Percentiles rank a stretch among this genome's conserved stretches.
Conservation (phyloP, 1,284 basidiomycete genomes). For the Puccinia triticina region DNA sequence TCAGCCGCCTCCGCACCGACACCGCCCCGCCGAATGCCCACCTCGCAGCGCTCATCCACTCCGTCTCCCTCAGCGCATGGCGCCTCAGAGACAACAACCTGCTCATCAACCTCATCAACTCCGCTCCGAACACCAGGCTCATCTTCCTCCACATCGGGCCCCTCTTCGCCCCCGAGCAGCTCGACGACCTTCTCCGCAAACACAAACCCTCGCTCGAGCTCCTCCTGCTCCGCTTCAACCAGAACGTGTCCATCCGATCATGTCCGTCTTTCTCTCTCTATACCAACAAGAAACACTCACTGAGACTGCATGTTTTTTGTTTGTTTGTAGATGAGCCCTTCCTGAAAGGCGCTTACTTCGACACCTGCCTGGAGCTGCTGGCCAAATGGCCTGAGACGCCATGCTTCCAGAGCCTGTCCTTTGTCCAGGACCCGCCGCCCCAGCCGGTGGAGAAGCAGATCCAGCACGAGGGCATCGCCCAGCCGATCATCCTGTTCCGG, state of each 20-base stretch:
- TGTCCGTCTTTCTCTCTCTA: slow-evolving; percentile 22
- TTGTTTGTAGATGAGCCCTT: slow-evolving; percentile 50
- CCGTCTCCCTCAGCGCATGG: slow-evolving; percentile 25
- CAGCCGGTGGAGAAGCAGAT: background rate
- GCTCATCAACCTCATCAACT: slow-evolving; percentile 36
- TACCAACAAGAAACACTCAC: no score
- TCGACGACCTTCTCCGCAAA: slow-evolving; percentile 37
- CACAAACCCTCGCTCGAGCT: background rate
- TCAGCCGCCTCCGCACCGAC: background rate
- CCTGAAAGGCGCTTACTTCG: slow-evolving; percentile 51
- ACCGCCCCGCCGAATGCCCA: background rate
- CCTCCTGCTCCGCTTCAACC: slow-evolving; percentile 43
- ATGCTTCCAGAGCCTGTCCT: slow-evolving; percentile 21
- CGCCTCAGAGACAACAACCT: slow-evolving; percentile 29
- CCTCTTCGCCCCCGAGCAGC: slow-evolving; percentile 43
- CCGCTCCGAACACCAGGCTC: background rate
- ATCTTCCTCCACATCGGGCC: slow-evolving; percentile 40
- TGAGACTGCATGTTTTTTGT: no score
- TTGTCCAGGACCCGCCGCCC: slow-evolving; percentile 46
- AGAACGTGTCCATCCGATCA: slow-evolving; percentile 37
- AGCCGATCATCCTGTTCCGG: slow-evolving; percentile 49
- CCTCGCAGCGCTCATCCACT: background rate
- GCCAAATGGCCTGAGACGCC: slow-evolving; percentile 13
- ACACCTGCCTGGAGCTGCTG: slow-evolving; percentile 18
- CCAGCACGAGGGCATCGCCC: slow-evolving; percentile 21